Evolutionary conservation across 768 basidiomycete genomes (phyloP).

Genomic region (Phaffia tasmanica): DNA sequence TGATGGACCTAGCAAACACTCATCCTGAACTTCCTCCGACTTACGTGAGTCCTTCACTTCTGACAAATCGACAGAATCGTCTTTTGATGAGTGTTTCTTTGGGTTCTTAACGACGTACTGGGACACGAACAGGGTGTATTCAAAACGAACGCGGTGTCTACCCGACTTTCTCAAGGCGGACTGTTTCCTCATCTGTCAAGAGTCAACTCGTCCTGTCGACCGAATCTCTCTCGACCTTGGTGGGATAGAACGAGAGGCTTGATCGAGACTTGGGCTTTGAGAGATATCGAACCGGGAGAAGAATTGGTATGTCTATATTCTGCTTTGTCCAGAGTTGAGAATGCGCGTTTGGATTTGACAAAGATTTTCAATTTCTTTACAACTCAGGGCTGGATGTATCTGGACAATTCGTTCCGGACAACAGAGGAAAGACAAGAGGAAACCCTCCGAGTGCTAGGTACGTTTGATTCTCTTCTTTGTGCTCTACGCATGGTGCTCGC

Average conservation of each 20-base stretch:
- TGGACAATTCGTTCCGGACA: slow-evolving; percentile 15
- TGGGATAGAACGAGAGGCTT: slow-evolving; percentile 11
- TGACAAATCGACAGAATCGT: no score
- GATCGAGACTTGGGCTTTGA: slow-evolving; percentile 10
- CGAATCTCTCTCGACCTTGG: slow-evolving; percentile 17
- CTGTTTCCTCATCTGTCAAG: slow-evolving; percentile 20
- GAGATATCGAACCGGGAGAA: slow-evolving; percentile 20
- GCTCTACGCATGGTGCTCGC: neutral
- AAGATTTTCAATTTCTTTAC: no score
- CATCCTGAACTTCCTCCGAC: slow-evolving; percentile 17
- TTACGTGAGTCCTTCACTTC: slow-evolving; percentile 8
- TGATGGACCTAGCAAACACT: slow-evolving; percentile 20
- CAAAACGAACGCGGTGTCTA: slow-evolving; percentile 24
- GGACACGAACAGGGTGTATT: slow-evolving; percentile 8
- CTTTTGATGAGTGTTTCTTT: no score
- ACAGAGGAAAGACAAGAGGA: slow-evolving; percentile 10
- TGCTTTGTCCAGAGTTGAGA: no score
- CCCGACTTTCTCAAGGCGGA: slow-evolving; percentile 8
- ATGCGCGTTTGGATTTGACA: no score
- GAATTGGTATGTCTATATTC: neutral
- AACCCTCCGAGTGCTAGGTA: slow-evolving; percentile 17
- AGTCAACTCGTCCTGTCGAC: slow-evolving; percentile 23
- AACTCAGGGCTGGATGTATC: slow-evolving; percentile 18
- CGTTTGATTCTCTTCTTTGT: neutral
- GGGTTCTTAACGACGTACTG: no score